phyloP scores from a whole-genome alignment of 2,329 filamentous ascomycete genomes.

The Curvularia hawaiiensis region DNA sequence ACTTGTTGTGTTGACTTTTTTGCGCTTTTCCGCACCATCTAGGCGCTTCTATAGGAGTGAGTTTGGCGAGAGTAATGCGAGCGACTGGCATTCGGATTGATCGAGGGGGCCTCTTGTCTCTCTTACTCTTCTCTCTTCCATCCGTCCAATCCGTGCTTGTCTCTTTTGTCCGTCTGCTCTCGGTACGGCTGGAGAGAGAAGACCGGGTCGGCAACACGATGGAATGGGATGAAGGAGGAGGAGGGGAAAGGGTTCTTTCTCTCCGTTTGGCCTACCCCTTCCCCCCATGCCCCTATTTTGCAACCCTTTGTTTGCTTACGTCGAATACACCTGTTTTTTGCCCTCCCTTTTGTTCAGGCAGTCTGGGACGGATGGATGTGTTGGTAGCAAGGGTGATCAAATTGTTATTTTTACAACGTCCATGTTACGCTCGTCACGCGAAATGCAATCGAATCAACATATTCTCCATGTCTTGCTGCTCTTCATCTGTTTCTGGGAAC shows the following conservation, averaged over 20 bases:
- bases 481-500: background rate
- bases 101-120: background rate
- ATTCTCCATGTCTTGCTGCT: too few species aligned
- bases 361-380: background rate
- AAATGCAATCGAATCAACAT: background rate
- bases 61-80: constrained; percentile 29
- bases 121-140: background rate
- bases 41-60: constrained; percentile 23
- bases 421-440: background rate
- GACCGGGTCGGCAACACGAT: background rate
- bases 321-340: background rate
- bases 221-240: background rate
- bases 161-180: background rate
- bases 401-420: background rate
- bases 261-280: background rate
- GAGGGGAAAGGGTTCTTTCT: background rate
- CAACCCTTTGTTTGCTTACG: background rate
- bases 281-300: background rate
- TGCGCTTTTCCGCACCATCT: background rate
- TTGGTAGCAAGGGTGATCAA: background rate
- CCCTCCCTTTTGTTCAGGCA: background rate
- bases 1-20: constrained; percentile 11
- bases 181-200: background rate
- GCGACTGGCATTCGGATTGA: constrained; percentile 30
- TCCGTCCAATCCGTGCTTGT: background rate